phyloP scores from a whole-genome alignment of 352 stramenopile genomes.

The Phytophthora crassamura region DNA sequence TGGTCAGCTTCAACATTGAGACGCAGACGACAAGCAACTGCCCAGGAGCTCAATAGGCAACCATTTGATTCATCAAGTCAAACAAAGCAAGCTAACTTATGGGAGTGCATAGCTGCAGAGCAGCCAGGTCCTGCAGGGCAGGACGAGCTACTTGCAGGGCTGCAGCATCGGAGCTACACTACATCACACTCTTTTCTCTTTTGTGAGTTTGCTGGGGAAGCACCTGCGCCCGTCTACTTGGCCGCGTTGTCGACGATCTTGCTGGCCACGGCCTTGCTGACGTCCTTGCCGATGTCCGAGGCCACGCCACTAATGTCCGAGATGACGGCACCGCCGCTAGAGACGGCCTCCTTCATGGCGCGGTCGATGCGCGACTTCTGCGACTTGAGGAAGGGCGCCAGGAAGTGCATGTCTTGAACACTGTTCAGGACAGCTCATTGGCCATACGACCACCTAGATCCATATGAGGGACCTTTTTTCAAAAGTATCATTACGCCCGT shows the following conservation, averaged over 20 bases:
- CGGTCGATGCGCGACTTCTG: conserved; percentile 86
- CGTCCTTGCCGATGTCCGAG: conserved; percentile 78
- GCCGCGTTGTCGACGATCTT: conserved; percentile 74
- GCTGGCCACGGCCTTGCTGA: conserved; percentile 74
- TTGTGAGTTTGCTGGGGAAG: too few species aligned
- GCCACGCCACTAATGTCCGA: conserved; percentile 80
- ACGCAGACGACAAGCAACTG: not conserved
- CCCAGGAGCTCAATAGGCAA: conserved; percentile 24
- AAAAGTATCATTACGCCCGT: too few species aligned
- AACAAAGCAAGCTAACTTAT: conserved; percentile 58
- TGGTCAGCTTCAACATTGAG: not conserved
- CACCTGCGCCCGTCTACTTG: conserved; percentile 25
- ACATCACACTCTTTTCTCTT: conserved; percentile 12
- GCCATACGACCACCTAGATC: too few species aligned
- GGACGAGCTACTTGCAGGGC: too few species aligned
- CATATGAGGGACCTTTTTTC: too few species aligned
- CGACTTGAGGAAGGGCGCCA: conserved; percentile 87
- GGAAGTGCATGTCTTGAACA: conserved; percentile 95
- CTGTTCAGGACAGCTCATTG: too few species aligned
- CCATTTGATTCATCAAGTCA: conserved; percentile 46
- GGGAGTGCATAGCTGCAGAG: conserved; percentile 10
- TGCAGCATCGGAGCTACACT: not conserved
- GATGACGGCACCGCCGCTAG: conserved; percentile 76
- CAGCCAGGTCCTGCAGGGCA: not conserved
- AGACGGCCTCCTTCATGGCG: conserved; percentile 86